Evolutionary conservation across 2,329 filamentous ascomycete species (phyloP).

Genomic region (Orbilia quercus): DNA sequence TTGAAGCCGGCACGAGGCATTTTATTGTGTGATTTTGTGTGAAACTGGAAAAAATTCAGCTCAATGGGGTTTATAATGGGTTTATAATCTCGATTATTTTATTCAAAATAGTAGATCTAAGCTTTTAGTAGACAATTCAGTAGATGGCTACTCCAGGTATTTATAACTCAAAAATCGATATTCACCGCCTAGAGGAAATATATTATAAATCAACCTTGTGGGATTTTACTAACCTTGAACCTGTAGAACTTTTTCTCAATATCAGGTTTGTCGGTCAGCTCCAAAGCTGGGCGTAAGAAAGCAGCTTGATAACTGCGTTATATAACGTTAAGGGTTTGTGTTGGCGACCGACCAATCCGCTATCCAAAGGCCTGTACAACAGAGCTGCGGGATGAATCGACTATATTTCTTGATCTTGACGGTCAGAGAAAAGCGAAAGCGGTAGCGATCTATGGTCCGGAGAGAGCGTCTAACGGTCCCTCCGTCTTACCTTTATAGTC

Average conservation of each 20-base stretch:
- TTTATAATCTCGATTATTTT: too few species aligned
- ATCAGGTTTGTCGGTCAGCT: background rate
- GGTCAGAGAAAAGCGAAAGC: background rate
- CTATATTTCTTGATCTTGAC: slow-evolving; percentile 15
- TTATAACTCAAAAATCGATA: too few species aligned
- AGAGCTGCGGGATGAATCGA: too few species aligned
- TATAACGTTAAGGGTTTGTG: slow-evolving; percentile 5
- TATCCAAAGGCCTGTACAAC: too few species aligned
- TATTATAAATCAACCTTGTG: too few species aligned
- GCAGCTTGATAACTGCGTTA: background rate
- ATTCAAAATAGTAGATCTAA: too few species aligned
- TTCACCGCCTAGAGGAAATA: too few species aligned
- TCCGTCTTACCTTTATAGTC: background rate
- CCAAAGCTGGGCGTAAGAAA: background rate
- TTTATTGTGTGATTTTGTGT: background rate
- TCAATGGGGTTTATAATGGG: too few species aligned
- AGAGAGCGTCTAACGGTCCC: background rate
- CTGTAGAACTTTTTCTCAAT: background rate
- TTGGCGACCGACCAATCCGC: background rate
- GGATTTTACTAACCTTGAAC: too few species aligned
- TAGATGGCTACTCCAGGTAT: too few species aligned
- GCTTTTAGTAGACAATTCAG: too few species aligned
- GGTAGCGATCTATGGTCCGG: background rate
- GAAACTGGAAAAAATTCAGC: too few species aligned
- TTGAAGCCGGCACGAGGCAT: slow-evolving; percentile 48